Base-by-base conservation (phyloP, 495 filamentous ascomycete species). In the Platismatia glauca region DNA sequence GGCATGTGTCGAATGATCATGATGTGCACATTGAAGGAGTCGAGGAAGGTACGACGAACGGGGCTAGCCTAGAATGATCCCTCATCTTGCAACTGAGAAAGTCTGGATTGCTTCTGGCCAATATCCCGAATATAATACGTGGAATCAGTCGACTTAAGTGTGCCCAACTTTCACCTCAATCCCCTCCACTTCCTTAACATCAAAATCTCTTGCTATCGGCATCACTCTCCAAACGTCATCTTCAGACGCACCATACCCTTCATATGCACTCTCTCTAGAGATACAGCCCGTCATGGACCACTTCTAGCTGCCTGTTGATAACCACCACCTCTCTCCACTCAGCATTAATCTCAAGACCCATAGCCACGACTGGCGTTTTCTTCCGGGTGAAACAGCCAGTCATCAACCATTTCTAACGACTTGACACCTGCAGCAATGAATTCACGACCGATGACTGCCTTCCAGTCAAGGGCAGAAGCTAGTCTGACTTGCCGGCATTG, bases 401-500 rank as follows among this genome's bases (percentile, higher is more conserved):
- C 24, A 29, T 27, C 15, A 16, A 50, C 9, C 46, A 3, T 3
- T 46, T 46, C n/a, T n/a, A n/a, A n/a, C n/a, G n/a, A n/a, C n/a
- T n/a, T n/a, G n/a, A n/a, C n/a, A n/a, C n/a, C n/a, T 4, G 44
- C 44, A 48, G n/a, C 12, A 1, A 34, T 53, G 50, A 33, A 0
- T 53, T 20, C 27, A 31, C 5, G 29, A 16, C 27, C 4, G 16
- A 63, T 66, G 38, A 6, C 29, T 55, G 43, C 37, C 6, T 46
- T 63, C 29, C 35, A 58, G 13, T 31, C 44, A 20, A 57, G 35
- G 8, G 33, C 34, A 38, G 56, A 52, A 24, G 33, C 55, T 20
- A 35, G 37, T 13, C 11, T 63, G n/a, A 66, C 64, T 0, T 66
- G 64, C 35, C 60, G 64, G 0, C 64, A 60, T 16, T 66, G 64